These are phyloP conservation scores for Gracilariopsis chorda DNA, from an alignment of 23 red algal species.

Conservation along the genomic window DNA sequence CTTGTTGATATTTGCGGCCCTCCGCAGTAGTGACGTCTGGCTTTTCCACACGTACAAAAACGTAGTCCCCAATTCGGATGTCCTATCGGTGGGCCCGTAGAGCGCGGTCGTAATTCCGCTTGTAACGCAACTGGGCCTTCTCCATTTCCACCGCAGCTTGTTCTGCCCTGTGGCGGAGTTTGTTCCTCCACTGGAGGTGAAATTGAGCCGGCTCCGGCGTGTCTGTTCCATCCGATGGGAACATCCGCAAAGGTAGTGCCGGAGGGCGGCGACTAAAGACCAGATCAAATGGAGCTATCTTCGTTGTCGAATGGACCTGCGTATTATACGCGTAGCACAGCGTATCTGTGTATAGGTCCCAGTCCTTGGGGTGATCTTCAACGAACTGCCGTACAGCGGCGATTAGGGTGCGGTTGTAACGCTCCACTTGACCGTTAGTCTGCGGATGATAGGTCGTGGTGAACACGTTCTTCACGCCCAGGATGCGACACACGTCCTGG, in stretches of 20 bases:
- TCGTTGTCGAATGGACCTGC: background rate
- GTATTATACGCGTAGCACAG: background rate
- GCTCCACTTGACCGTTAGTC: constrained; percentile 23
- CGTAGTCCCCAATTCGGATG: background rate
- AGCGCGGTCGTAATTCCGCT: too few species aligned
- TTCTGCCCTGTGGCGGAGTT: background rate
- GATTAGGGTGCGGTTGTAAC: constrained; percentile 15
- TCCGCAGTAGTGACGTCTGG: background rate
- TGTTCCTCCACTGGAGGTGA: background rate
- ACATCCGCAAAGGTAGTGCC: background rate
- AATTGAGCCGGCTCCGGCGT: background rate
- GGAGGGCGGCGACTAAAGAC: background rate
- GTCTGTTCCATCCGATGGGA: background rate
- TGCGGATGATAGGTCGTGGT: constrained; percentile 41
- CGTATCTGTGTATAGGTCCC: background rate
- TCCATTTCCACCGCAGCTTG: background rate
- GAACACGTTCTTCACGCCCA: constrained; percentile 1
- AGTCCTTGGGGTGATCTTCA: background rate
- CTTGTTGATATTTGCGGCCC: background rate
- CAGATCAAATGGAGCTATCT: background rate
- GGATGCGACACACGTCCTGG: constrained; percentile 7
- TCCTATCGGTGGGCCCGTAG: background rate
- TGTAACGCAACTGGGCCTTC: background rate
- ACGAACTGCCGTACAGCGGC: background rate
- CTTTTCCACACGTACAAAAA: background rate